phyloP scores from a whole-genome alignment of 164 flowering plant genomes.

The Liriodendron chinense region DNA sequence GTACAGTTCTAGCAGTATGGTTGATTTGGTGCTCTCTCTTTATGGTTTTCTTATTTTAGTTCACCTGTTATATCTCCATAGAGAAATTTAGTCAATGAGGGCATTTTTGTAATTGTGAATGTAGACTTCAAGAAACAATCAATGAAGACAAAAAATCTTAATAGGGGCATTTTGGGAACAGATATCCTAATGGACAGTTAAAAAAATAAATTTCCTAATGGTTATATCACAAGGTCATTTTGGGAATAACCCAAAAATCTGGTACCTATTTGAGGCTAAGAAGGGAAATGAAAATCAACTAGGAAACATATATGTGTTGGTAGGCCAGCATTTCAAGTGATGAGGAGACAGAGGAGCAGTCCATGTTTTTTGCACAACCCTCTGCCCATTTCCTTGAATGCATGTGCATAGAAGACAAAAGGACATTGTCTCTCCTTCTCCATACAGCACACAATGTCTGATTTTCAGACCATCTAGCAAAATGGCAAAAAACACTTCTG shows the following conservation, averaged over 20 bases:
- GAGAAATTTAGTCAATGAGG: no score
- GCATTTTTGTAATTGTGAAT: no score
- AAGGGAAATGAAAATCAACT: no score
- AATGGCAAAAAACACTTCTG: no score
- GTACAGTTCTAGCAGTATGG: background rate
- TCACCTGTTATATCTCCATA: no score
- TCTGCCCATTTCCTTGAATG: background rate
- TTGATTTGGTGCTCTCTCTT: background rate
- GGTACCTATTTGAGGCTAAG: no score
- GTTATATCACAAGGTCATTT: background rate
- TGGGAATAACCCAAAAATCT: background rate
- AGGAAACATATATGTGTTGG: background rate
- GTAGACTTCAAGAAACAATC: no score
- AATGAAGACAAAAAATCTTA: background rate
- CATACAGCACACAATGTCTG: background rate
- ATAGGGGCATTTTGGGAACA: background rate
- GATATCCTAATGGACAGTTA: background rate
- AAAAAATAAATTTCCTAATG: background rate
- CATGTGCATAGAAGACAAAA: background rate
- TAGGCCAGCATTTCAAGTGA: constrained; percentile 2
- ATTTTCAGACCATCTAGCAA: background rate
- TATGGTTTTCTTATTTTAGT: background rate
- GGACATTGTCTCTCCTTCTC: background rate
- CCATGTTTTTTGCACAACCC: background rate
- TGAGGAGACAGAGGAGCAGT: background rate